Base-by-base conservation (phyloP, 345 rosid species). In the Aquilaria malaccensis region DNA sequence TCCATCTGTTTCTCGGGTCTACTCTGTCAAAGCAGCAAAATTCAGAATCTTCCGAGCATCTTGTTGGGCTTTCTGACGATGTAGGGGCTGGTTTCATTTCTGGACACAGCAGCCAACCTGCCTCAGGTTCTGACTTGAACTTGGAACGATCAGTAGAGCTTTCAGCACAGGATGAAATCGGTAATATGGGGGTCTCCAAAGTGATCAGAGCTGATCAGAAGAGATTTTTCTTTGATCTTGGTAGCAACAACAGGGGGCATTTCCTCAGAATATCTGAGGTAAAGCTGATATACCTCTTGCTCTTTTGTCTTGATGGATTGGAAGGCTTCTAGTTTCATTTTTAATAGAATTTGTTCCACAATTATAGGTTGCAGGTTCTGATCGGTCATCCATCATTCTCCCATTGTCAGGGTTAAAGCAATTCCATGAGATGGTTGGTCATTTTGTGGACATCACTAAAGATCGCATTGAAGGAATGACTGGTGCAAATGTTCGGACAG, bases 1-100 rank as follows among this genome's bases (percentile, higher is more conserved):
- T 55, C 52, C 67, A 50, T 37, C 56, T 72, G 54, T 57, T 62
- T 64, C 48, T 57, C 56, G 33, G 15, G 45, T 60, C 4, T 50
- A 11, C 56, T 59, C 11, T 55, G 64, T 31, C 50, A 29, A 71
- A 72, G 63, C 89, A 85, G 97, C 85, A 83, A 77, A 72, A 70
- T 69, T 79, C 87, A 54, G 97, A 86, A 76, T 67, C 76, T 74
- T 74, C 88, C 60, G 96, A 86, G 75, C 87, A 68, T 59, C 60
- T 87, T 53, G 92, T 78, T 73, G 99, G 96, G 62, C 97, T 93
- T 60, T 93, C 98, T 9, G 94, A 94, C 79, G 99, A 94, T 72
- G 99, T 94, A 3, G 99, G 97, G 66, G 99, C 97, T 68, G 99
- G 99, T 63, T 94, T 94, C 76, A 94, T 94, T 74, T 78, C 99